Conservation (phyloP, 176 grass and related monocot genomes). For the Canna indica region DNA sequence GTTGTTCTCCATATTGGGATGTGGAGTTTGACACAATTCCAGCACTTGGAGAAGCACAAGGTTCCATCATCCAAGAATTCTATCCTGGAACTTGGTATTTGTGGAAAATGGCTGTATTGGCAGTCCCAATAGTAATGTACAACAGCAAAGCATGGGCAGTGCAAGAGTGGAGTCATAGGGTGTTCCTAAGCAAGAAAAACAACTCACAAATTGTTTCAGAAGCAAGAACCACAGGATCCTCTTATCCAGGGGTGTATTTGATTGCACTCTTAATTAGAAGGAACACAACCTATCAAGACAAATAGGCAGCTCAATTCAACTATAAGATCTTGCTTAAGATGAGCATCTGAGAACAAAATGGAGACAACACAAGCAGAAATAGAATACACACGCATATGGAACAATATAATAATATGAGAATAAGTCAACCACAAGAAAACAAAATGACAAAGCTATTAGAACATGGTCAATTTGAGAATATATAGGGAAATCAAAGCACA, state of each 20-base stretch:
- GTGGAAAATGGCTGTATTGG: too few relatives aligned
- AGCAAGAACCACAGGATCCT: conserved; percentile 4
- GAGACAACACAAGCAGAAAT: background rate
- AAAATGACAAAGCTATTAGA: too few relatives aligned
- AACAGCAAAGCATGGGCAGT: background rate
- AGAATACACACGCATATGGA: background rate
- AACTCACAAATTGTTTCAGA: conserved; percentile 7
- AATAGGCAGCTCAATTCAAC: background rate
- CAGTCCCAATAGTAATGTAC: background rate
- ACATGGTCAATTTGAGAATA: too few relatives aligned
- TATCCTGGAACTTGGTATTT: too few relatives aligned
- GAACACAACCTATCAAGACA: background rate
- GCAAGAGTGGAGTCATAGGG: background rate
- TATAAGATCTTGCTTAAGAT: background rate
- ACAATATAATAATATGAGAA: too few relatives aligned
- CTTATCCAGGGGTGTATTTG: background rate
- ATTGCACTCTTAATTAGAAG: background rate
- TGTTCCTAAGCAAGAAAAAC: background rate
- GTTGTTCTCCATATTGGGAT: too few relatives aligned
- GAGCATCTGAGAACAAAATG: background rate
- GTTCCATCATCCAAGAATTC: too few relatives aligned
- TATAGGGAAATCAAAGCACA: too few relatives aligned
- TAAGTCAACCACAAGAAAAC: too few relatives aligned
- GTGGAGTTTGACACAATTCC: too few relatives aligned
- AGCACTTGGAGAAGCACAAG: too few relatives aligned